Base-by-base conservation (phyloP, 2,329 filamentous ascomycete genomes). In the Sphaceloma murrayae region DNA sequence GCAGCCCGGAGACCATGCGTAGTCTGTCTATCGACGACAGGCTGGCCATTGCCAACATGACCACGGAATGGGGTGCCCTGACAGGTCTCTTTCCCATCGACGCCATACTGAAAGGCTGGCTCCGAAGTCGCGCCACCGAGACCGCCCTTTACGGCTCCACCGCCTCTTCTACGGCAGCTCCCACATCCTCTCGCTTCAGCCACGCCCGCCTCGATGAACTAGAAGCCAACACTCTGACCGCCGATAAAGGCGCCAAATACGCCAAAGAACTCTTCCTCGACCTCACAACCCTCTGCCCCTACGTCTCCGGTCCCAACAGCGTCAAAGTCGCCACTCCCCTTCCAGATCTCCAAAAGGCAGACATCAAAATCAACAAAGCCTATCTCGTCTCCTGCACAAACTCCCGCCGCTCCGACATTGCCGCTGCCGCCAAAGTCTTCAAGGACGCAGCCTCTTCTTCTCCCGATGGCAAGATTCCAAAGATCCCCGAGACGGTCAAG, bases 321-420 rank as follows among this genome's bases (percentile, higher is more conserved):
- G 86, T 94, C 56, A 95, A 95, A 63, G 67, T 94, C 0, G 78
- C 82, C 0, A 94, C 80, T 0, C 85, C 89, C 0, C 63, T 96
- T 1, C 65, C 69, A 4, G 77, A 89, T 22, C 74, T 96, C 1
- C 81, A 82, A 54, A 58, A 73, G 0, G 70, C 89, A 58, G 66
- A 83, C 51, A 94, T 96, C 60, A 73, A 76, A 38, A 63, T 96
- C 16, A 67, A 95, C 67, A 86, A 83, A 58, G 87, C 85, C 0
- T 95, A 94, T 60, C 69, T 95, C 0, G 81, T 95, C 0, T 87
- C 81, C 0, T 96, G 89, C 68, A 96, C 89, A 4, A 95, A 95
- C 65, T 80, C 77, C 0, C 73, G 89, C 39, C 75, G 78, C 7
- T 87, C 84, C 0, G 89, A 96, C 60, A 69, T 96, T 10, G 78